Conservation (phyloP, 1,284 basidiomycete genomes). For the Sporisorium iseilematis-ciliati region DNA sequence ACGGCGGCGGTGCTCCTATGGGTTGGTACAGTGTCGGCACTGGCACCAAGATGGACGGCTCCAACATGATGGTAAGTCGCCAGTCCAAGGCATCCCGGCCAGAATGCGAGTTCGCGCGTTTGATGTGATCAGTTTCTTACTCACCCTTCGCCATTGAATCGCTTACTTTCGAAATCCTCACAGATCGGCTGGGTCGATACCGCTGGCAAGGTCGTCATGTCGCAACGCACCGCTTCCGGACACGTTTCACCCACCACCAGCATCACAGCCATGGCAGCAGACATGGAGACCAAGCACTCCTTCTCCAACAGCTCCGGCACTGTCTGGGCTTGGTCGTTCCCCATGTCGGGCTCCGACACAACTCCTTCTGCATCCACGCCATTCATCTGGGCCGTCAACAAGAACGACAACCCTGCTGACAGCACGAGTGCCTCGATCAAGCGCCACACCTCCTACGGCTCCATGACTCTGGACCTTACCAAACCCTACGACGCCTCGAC, state of each 20-base stretch:
- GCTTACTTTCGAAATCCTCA: neutral
- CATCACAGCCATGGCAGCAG: slow-evolving; percentile 50
- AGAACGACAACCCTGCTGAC: slow-evolving; percentile 32
- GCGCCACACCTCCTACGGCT: slow-evolving; percentile 47
- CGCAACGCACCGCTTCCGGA: slow-evolving; percentile 75
- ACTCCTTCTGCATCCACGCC: slow-evolving; percentile 27
- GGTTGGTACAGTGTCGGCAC: slow-evolving; percentile 56
- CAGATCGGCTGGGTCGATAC: slow-evolving; percentile 76
- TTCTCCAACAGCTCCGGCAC: slow-evolving; percentile 47
- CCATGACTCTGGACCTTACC: slow-evolving; percentile 52
- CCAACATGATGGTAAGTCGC: slow-evolving; percentile 59
- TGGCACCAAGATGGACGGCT: slow-evolving; percentile 42
- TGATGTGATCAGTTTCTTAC: neutral
- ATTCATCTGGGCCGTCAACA: slow-evolving; percentile 60
- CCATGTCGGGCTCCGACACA: slow-evolving; percentile 27
- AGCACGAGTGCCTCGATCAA: slow-evolving; percentile 27
- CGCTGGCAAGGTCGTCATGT: slow-evolving; percentile 75
- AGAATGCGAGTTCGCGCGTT: neutral
- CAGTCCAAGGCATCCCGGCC: neutral
- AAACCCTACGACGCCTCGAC: slow-evolving; percentile 43
- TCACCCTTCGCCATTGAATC: neutral
- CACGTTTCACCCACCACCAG: slow-evolving; percentile 73
- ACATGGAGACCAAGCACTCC: slow-evolving; percentile 22
- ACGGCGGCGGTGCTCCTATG: slow-evolving; percentile 38
- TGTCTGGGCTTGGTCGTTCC: slow-evolving; percentile 51